Percentiles rank a stretch among this genome's conserved stretches.
Evolutionary conservation across 2,329 filamentous ascomycete genomes (phyloP).

Genomic region (Lachnellula hyalina): DNA sequence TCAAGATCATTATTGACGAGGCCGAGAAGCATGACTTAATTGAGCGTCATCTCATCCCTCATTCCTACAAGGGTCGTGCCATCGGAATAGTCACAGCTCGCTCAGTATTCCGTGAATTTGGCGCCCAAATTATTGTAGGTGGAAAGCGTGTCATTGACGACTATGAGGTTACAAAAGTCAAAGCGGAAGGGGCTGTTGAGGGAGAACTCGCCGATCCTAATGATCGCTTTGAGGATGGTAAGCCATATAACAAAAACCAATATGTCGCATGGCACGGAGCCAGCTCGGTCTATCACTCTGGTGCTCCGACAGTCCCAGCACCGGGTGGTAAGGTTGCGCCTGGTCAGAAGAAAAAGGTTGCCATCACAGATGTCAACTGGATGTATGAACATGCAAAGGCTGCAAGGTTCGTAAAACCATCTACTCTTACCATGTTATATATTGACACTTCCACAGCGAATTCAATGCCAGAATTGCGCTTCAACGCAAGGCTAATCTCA

Average conservation of each 20-base stretch:
- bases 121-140: slow-evolving; percentile 87
- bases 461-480: slow-evolving; percentile 75
- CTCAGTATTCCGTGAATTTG: slow-evolving; percentile 95
- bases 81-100: slow-evolving; percentile 96
- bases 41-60: slow-evolving; percentile 88
- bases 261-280: slow-evolving; percentile 98
- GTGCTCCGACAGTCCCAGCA: slow-evolving; percentile 68
- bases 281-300: slow-evolving; percentile 89
- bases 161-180: slow-evolving; percentile 73
- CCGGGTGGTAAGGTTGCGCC: slow-evolving; percentile 68
- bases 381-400: slow-evolving; percentile 90
- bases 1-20: slow-evolving; percentile 97
- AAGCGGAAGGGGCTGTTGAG: slow-evolving; percentile 73
- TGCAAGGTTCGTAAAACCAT: slow-evolving; percentile 60
- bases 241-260: slow-evolving; percentile 97
- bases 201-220: slow-evolving; percentile 89
- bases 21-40: slow-evolving; percentile 97
- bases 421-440: neutral
- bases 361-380: slow-evolving; percentile 93
- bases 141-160: slow-evolving; percentile 84
- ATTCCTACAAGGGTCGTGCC: slow-evolving; percentile 95
- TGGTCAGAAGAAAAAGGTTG: slow-evolving; percentile 76
- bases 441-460: slow-evolving; percentile 47
- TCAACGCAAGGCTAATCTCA: slow-evolving; percentile 57
- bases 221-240: slow-evolving; percentile 70